Base-by-base conservation (phyloP, 2,329 filamentous ascomycete species). In the Arthrobotrys pseudoclavata region DNA sequence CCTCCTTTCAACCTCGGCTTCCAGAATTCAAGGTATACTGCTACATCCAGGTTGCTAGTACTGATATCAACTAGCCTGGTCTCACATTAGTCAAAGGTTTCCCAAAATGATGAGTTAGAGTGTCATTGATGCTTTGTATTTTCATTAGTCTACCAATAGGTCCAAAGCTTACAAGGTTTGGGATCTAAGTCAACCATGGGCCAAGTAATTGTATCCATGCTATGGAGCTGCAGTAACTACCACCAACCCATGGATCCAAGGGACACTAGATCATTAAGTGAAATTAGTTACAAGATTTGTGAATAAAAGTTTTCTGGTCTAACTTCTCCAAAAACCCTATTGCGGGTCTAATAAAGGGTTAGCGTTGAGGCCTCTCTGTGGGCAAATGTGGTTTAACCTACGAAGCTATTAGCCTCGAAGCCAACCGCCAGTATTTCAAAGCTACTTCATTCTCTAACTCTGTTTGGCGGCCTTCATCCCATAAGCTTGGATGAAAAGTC, bases 51-150 rank as follows among this genome's bases (percentile, higher is more conserved):
- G n/a, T 20, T 45, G n/a, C 2, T 40, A 3, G 37, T 45, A 9
- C 4, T n/a, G 29, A 22, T 57, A 18, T 57, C 29, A 13, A 22
- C 6, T 40, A 22, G 9, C 9, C 7, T 15, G 18, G 55, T 42
- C 55, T 42, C 55, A 42, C 34, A 60, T 26, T 60, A n/a, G 34
- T 40, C 13, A 60, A 29, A 29, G n/a, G 12, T 50, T 9, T 31
- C 26, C 12, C 20, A 42, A 24, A 26, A 42, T 15, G 20, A 57
- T 22, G 2, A 37, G 10, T n/a, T 57, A 12, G n/a, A n/a, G 52
- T 18, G 50, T 22, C n/a, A 45, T 45, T 34, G 31, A 34, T 40
- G 52, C 20, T 18, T 15, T 22, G 29, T 10, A 5, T 22, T 57
- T 57, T n/a, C 15, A 3, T 31, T 53, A 18, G n/a, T 12, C n/a